Base-by-base conservation (phyloP, 805 yeast species). In the Komagataella kurtzmanii region DNA sequence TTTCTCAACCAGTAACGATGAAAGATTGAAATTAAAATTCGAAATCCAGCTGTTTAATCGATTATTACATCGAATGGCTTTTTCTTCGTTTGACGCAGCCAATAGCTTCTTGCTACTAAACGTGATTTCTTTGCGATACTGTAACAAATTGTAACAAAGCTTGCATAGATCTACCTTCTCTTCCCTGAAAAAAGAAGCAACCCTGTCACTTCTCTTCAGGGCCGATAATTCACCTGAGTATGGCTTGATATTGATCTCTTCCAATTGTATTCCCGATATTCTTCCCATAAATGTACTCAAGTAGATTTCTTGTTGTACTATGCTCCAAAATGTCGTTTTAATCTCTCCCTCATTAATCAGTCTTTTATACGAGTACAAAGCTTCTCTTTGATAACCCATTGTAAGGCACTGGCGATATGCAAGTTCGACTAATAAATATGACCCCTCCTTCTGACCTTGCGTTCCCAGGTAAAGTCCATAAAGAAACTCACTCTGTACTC, bases 61-160 rank as follows among this genome's bases (percentile, higher is more conserved):
- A 45, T 50, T 50, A 46, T 50, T 53, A 44, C 49, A 48, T 47
- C 49, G 53, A 30, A 51, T 51, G 7, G 53, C 55, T 23, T 49
- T 23, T 14, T 65, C 54, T 49, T 69, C 71, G 7, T 60, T 57
- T 76, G 76, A 72, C 54, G 68, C 73, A 3, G 62, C 51, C n/a
- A 65, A 61, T 54, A 71, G 71, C 12, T 59, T 62, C n/a, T 58
- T 58, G 30, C 62, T 56, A 52, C 40, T 30, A 30, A 30, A 30
- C 10, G 40, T 30, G n/a, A 30, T 30, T 5, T 30, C 40, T 30
- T 30, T 30, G 40, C 40, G 40, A 30, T 30, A 30, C 40, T 30
- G 40, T 5, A 30, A 14, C n/a, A 30, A 10, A 30, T 10, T 30
- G 14, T 30, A 30, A 14, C 40, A 30, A 30, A 30, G 40, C 40